Evolutionary conservation across 1,284 basidiomycete species (phyloP), one percentile per base, ranked within the genome.

Genomic region (Golubevia pallescens): DNA sequence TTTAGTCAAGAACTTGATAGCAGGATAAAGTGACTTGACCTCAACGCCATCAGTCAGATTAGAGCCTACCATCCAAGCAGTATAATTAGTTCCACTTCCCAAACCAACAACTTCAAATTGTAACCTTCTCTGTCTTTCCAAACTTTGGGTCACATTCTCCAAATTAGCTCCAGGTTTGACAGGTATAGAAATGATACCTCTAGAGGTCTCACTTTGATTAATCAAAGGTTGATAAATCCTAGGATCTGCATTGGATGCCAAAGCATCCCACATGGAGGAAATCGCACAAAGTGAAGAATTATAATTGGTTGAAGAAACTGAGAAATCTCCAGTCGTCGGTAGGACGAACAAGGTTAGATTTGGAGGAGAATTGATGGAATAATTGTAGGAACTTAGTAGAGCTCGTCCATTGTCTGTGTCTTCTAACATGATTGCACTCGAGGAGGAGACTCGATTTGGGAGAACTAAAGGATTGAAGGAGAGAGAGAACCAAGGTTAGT

Each of bases 1-100:
- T 58, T 85, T 85, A n/a, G 82, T 85, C 48, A 63, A 54, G 62
- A 85, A n/a, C n/a, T n/a, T n/a, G n/a, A n/a, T n/a, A n/a, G n/a
- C n/a, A n/a, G n/a, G n/a, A n/a, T n/a, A n/a, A n/a, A 38, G 34
- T 38, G 34, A 38, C 3, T 4, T 38, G 34, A 38, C 34, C 34
- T 38, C 5, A 38, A 38, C 34, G 3, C 34, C 34, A 38, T 38
- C 57, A 23, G 69, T 61, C 3, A 52, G 20, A 8, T 66, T 71
- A 19, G 73, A 71, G 62, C 73, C 69, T 58, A 76, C 68, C 24
- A 85, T 68, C 79, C 81, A 85, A 8, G 76, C 71, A 0, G 82
- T 81, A 62, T 85, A 85, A 61, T 85, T 85, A 38, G 69, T 76
- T 5, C 65, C 74, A 2, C 72, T 58, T 32, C 69, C 60, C 8